Evolutionary conservation across 768 basidiomycete genomes (phyloP), one percentile per base, ranked within the genome.

Genomic region (Astraeus odoratus): DNA sequence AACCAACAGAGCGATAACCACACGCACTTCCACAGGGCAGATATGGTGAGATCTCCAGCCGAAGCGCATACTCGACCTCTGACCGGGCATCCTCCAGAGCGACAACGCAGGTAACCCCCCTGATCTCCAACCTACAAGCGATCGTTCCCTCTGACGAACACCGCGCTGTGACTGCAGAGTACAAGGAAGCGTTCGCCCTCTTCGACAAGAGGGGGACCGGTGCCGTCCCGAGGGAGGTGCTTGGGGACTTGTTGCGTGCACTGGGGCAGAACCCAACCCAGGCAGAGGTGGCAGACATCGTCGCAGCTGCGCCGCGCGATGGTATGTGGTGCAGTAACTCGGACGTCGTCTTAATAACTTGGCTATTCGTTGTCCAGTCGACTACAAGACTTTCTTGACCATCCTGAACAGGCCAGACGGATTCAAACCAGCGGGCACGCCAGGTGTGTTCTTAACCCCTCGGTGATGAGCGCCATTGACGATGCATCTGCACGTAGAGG

Each of bases 201-300:
- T 98, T 97, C 65, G 96, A 99, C 71, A 98, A 98, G 72, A 83
- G 83, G 53, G 96, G 96, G 29, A 89, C 86, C 2, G 93, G 93
- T 13, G 76, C 86, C 12, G 89, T 99, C 24, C 86, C 93, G 1
- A 72, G 86, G 3, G 87, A 93, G 50, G 84, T 83, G 0, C 70
- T 99, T 1, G 96, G 96, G 8, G 95, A 98, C 64, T 78, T 99
- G 8, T 69, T 99, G 13, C 80, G 96, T 35, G 92, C 92, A 0
- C 72, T 99, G 3, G 96, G 96, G 2, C 96, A 98, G 71, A 99
- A 99, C 63, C 96, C 96, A n/a, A 98, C 95, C 0, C 96, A 98
- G 64, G 83, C 87, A n/a, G 94, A 99, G 66, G 93, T 98, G 4
- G 77, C 80, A 8, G 86, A 91, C 16, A 81, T 98, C 51, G 77